Evolutionary conservation across 73 alveolate species (phyloP), one percentile per base, ranked within the genome.

Genomic region (Symbiodinium natans): DNA sequence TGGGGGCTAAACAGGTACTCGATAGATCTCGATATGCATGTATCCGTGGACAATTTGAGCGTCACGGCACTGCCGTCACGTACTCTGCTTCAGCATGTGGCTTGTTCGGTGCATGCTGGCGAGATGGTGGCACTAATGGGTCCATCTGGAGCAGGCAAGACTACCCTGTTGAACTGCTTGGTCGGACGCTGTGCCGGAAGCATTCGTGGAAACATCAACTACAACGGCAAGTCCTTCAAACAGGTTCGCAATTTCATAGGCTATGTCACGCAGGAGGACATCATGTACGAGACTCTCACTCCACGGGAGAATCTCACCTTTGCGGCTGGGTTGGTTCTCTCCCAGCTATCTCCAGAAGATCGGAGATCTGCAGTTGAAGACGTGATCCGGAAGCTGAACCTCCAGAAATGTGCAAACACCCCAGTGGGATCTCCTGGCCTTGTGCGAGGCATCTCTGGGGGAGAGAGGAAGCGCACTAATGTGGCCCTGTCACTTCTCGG

Each of bases 211-310:
- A 23, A n/a, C 82, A 46, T 85, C 82, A 85, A 19, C 82, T 85
- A 85, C 93, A 85, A 85, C 34, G 80, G 80, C 6, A 71, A 85
- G 82, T 31, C 56, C 34, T 68, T 85, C 29, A 31, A 41, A 13
- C 34, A 85, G 29, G 80, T 46, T 27, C 59, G 59, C 59, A 46
- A 46, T 46, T 86, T 36, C 73, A 86, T 88, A 38, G 95, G 95
- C n/a, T 88, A 88, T 40, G 95, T 88, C 86, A 88, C 95, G 75
- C 95, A 88, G 80, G 95, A 88, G 31, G 95, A 88, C 38, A 88
- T 68, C 95, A 88, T 88, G 95, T 88, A 88, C 48, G 95, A 88
- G 95, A 88, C 95, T 33, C 46, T 88, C 41, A 88, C 95, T 1
- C 95, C 95, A 0, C 95, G 95, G 27, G 95, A 88, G 95, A 88